Percentiles rank a stretch among this genome's conserved stretches.
Conservation (phyloP, 768 basidiomycete genomes). For the Amanita subjunquillea region DNA sequence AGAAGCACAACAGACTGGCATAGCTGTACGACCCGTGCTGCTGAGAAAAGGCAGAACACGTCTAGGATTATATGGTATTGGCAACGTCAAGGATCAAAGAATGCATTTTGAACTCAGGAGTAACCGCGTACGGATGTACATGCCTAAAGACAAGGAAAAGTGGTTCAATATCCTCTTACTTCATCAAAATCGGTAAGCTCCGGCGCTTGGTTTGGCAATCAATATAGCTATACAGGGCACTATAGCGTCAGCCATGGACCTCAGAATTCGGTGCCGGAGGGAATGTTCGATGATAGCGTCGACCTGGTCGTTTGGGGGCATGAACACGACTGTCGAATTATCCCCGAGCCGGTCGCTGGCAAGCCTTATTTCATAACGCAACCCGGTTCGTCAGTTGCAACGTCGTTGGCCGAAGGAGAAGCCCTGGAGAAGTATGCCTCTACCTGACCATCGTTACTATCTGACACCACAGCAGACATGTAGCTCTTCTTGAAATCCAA, state of each 20-base stretch:
- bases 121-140: slow-evolving; percentile 92
- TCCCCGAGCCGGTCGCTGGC: slow-evolving; percentile 84
- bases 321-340: slow-evolving; percentile 93
- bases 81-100: slow-evolving; percentile 91
- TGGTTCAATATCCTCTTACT: slow-evolving; percentile 95
- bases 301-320: slow-evolving; percentile 97
- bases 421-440: slow-evolving; percentile 71
- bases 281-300: slow-evolving; percentile 93
- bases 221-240: background rate
- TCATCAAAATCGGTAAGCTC: slow-evolving; percentile 87
- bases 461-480: slow-evolving; percentile 50
- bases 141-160: slow-evolving; percentile 81
- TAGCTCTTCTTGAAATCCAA: slow-evolving; percentile 81
- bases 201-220: background rate
- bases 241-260: slow-evolving; percentile 87
- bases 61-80: slow-evolving; percentile 91
- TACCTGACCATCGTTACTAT: background rate
- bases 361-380: slow-evolving; percentile 90
- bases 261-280: slow-evolving; percentile 90
- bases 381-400: slow-evolving; percentile 93
- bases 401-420: slow-evolving; percentile 90
- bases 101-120: slow-evolving; percentile 95
- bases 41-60: slow-evolving; percentile 79
- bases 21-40: slow-evolving; percentile 84
- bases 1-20: slow-evolving; percentile 58